Conservation (phyloP, 768 basidiomycete genomes). For the Suillus subluteus region DNA sequence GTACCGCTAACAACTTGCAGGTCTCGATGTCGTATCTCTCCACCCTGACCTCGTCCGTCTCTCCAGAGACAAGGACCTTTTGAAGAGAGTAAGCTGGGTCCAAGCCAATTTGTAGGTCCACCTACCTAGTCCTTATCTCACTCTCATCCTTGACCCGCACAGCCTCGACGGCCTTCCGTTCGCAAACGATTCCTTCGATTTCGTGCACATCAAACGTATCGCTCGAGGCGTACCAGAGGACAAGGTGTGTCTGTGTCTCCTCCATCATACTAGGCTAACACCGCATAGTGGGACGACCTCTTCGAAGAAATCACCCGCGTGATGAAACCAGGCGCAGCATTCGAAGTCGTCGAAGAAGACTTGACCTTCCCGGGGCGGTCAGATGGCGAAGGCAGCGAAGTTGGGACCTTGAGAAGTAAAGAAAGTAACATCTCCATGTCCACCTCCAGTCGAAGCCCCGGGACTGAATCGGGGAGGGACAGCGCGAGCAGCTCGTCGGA, state of each 20-base stretch:
- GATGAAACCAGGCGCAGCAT: slow-evolving; percentile 73
- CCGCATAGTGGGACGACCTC: slow-evolving; percentile 61
- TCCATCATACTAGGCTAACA: slow-evolving; percentile 3
- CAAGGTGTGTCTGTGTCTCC: slow-evolving; percentile 46
- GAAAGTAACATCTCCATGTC: neutral
- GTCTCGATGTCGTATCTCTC: slow-evolving; percentile 71
- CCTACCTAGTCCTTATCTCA: neutral
- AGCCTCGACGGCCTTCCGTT: slow-evolving; percentile 76
- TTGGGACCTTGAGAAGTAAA: slow-evolving; percentile 3
- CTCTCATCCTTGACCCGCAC: neutral
- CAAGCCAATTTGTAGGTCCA: slow-evolving; percentile 69
- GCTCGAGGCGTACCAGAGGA: slow-evolving; percentile 64
- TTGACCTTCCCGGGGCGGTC: slow-evolving; percentile 67
- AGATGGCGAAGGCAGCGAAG: slow-evolving; percentile 2
- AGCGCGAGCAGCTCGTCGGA: neutral
- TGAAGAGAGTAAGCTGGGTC: slow-evolving; percentile 69
- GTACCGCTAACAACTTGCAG: slow-evolving; percentile 43
- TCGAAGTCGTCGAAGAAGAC: slow-evolving; percentile 81
- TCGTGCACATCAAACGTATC: slow-evolving; percentile 69
- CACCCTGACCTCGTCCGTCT: slow-evolving; percentile 68
- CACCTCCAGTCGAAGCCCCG: neutral
- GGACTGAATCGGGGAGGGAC: neutral
- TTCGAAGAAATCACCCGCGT: slow-evolving; percentile 73
- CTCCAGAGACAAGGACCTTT: slow-evolving; percentile 53
- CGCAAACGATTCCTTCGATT: slow-evolving; percentile 74